Conservation (phyloP, 202 grass and related monocot genomes). For the Schoenoplectus triqueter region DNA sequence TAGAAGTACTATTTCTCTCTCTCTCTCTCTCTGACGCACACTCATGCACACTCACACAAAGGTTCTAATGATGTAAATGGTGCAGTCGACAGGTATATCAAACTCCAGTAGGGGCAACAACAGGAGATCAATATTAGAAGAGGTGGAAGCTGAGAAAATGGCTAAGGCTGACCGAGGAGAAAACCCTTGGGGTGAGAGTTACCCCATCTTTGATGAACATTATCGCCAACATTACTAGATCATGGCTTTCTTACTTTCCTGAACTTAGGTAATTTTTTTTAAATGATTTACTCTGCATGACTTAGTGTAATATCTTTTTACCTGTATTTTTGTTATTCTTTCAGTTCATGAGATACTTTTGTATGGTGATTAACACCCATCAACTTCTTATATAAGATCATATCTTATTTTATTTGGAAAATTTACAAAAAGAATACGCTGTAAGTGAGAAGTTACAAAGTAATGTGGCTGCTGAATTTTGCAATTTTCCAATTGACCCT, state of each 20-base stretch:
- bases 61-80: not conserved
- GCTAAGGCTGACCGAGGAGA: constrained; percentile 58
- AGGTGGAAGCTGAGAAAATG: constrained; percentile 84
- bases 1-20: constrained; percentile 18
- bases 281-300: not conserved
- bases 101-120: constrained; percentile 39
- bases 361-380: not conserved
- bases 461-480: not conserved
- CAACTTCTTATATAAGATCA: not conserved
- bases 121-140: constrained; percentile 80
- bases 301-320: not conserved
- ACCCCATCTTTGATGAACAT: constrained; percentile 58
- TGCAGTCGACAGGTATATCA: constrained; percentile 64
- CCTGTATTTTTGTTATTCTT: not conserved
- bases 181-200: constrained; percentile 60
- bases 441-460: not conserved
- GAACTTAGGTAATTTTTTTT: constrained; percentile 38
- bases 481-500: not conserved
- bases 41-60: not conserved
- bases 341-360: not conserved
- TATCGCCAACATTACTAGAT: constrained; percentile 41
- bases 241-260: constrained; percentile 33
- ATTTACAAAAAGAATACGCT: not conserved
- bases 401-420: not conserved
- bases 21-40: not conserved